Conservation (phyloP, 2,329 filamentous ascomycete genomes). For the Aureobasidium subglaciale region DNA sequence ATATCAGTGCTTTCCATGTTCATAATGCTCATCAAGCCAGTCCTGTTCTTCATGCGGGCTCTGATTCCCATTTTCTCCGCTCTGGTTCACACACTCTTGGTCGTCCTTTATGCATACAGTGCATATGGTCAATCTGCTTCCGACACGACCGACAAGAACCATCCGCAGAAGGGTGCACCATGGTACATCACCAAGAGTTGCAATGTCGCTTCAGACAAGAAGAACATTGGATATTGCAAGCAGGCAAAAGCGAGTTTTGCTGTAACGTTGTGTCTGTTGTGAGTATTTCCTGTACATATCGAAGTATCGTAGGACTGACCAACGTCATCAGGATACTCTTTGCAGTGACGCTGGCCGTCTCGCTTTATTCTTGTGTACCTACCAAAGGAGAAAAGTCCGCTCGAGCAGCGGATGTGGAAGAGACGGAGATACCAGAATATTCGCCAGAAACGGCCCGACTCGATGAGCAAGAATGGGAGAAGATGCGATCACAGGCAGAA, state of each 20-base stretch:
- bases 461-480: conserved; percentile 49
- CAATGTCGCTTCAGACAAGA: conserved; percentile 40
- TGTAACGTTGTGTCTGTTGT: conserved; percentile 61
- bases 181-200: conserved; percentile 74
- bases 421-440: conserved; percentile 21
- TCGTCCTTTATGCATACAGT: conserved; percentile 58
- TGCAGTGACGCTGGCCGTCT: conserved; percentile 51
- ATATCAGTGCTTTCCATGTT: conserved; percentile 71
- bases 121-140: conserved; percentile 65
- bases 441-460: conserved; percentile 30
- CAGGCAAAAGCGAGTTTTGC: conserved; percentile 63
- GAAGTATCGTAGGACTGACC: not conserved
- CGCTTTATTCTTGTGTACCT: conserved; percentile 49
- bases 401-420: conserved; percentile 23
- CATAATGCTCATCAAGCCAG: conserved; percentile 63
- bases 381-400: conserved; percentile 28
- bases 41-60: conserved; percentile 62
- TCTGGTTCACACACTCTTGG: conserved; percentile 50
- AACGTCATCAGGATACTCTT: conserved; percentile 48
- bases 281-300: conserved; percentile 32
- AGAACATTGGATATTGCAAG: conserved; percentile 51
- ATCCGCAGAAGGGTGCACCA: conserved; percentile 54
- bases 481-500: conserved; percentile 37
- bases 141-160: conserved; percentile 60
- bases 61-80: conserved; percentile 59